Percentiles rank a stretch among this genome's conserved stretches.
phyloP scores from a whole-genome alignment of 73 alveolate genomes.

The Tetrahymena elliotti region DNA sequence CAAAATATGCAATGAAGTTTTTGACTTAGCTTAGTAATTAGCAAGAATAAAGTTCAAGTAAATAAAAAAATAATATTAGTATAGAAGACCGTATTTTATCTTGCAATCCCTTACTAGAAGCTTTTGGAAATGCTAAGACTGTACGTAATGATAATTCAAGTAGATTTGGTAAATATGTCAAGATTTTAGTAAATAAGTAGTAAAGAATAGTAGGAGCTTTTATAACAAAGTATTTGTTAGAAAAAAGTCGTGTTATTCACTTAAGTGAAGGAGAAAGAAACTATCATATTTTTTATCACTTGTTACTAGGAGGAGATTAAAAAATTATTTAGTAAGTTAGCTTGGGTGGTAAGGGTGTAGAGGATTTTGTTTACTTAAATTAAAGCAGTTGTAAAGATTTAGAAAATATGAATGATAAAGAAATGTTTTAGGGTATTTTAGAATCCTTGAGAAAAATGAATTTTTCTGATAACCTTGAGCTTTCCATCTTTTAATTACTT shows the following conservation, averaged over 20 bases:
- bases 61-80: neutral
- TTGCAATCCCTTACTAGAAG: constrained; percentile 96
- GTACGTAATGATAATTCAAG: constrained; percentile 81
- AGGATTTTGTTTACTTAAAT: constrained; percentile 8
- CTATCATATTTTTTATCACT: constrained; percentile 91
- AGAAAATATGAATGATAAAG: constrained; percentile 50
- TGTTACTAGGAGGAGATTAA: constrained; percentile 55
- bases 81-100: constrained; percentile 82
- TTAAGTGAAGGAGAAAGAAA: constrained; percentile 77
- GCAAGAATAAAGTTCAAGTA: constrained; percentile 7
- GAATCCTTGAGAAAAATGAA: constrained; percentile 18
- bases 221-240: constrained; percentile 78
- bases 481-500: constrained; percentile 42
- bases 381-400: constrained; percentile 8
- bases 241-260: constrained; percentile 88
- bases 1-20: constrained; percentile 91
- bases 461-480: constrained; percentile 41
- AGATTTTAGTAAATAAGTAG: constrained; percentile 65
- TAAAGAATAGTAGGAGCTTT: constrained; percentile 86
- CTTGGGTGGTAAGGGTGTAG: constrained; percentile 29
- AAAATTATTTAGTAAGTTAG: constrained; percentile 35
- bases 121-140: constrained; percentile 98
- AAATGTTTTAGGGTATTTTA: constrained; percentile 48
- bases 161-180: constrained; percentile 96
- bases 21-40: constrained; percentile 36